phyloP scores from a whole-genome alignment of 2,329 filamentous ascomycete species.

The Verticillium tricorpus region DNA sequence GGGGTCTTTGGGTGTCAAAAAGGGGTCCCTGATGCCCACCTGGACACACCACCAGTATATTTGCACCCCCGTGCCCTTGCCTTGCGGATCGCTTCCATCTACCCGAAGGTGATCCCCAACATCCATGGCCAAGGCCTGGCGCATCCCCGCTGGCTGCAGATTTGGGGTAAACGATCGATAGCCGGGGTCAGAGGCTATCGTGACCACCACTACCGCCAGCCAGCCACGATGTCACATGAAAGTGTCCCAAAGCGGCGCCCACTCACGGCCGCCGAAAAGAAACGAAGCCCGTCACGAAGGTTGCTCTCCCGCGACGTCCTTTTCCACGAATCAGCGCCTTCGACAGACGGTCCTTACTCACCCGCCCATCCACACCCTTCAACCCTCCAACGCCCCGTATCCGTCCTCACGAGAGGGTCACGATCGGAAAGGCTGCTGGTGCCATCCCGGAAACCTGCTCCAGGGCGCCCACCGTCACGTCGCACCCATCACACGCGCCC shows the following conservation, averaged over 20 bases:
- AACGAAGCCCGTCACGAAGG: background rate
- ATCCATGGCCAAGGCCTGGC: background rate
- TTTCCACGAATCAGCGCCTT: background rate
- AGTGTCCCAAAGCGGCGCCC: background rate
- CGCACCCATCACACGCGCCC: too few relatives aligned
- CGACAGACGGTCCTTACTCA: background rate
- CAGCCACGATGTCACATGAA: background rate
- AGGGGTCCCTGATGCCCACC: too few relatives aligned
- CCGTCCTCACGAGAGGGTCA: background rate
- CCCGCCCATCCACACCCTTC: background rate
- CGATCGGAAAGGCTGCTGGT: too few relatives aligned
- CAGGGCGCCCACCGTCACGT: background rate
- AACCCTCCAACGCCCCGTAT: background rate
- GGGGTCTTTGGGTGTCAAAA: too few relatives aligned
- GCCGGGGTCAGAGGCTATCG: background rate
- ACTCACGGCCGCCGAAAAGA: background rate
- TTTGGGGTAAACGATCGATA: background rate
- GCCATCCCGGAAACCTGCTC: too few relatives aligned
- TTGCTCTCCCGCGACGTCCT: background rate
- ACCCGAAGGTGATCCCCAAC: background rate
- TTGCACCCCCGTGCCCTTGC: background rate
- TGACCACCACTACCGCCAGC: background rate
- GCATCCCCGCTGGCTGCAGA: background rate
- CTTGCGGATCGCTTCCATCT: background rate
- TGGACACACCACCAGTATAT: too few relatives aligned